phyloP scores from a whole-genome alignment of 768 basidiomycete species.

The Naganishia vishniacii region DNA sequence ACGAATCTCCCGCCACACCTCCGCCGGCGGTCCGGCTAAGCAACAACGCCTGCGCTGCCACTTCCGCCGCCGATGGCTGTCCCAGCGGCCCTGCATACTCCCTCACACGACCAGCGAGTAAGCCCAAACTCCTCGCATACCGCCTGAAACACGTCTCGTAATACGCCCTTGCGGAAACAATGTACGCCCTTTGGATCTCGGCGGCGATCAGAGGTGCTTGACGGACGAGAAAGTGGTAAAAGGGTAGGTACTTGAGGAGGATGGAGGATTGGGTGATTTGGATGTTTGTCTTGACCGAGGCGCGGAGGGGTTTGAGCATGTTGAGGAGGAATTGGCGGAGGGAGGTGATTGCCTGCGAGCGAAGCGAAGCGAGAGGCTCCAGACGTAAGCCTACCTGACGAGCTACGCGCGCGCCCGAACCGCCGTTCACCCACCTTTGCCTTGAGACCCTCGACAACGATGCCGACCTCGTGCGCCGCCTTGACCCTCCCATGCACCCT shows the following conservation, averaged over 20 bases:
- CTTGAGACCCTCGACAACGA: slow-evolving; percentile 78
- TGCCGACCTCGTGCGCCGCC: slow-evolving; percentile 73
- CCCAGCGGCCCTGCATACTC: slow-evolving; percentile 69
- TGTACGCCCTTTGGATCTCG: slow-evolving; percentile 82
- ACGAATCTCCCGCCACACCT: slow-evolving; percentile 48
- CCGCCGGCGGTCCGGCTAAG: background rate
- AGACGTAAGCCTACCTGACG: no score
- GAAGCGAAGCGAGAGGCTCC: no score
- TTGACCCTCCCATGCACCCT: slow-evolving; percentile 74
- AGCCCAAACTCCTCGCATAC: slow-evolving; percentile 74
- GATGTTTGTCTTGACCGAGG: slow-evolving; percentile 82
- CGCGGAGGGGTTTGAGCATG: slow-evolving; percentile 73
- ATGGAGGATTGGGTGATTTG: slow-evolving; percentile 84
- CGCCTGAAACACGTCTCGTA: slow-evolving; percentile 93
- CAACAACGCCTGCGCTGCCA: slow-evolving; percentile 22
- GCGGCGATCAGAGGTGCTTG: slow-evolving; percentile 74
- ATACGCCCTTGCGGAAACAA: slow-evolving; percentile 74
- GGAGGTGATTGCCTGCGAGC: slow-evolving; percentile 73
- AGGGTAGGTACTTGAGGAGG: slow-evolving; percentile 70
- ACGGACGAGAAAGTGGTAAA: slow-evolving; percentile 79
- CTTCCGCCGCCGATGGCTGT: slow-evolving; percentile 51
- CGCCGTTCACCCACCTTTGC: no score
- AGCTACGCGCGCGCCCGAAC: no score
- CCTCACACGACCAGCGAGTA: slow-evolving; percentile 49
- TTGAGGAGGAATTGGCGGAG: slow-evolving; percentile 78